phyloP scores from a whole-genome alignment of 116 monocot genomes.

The Zostera marina region DNA sequence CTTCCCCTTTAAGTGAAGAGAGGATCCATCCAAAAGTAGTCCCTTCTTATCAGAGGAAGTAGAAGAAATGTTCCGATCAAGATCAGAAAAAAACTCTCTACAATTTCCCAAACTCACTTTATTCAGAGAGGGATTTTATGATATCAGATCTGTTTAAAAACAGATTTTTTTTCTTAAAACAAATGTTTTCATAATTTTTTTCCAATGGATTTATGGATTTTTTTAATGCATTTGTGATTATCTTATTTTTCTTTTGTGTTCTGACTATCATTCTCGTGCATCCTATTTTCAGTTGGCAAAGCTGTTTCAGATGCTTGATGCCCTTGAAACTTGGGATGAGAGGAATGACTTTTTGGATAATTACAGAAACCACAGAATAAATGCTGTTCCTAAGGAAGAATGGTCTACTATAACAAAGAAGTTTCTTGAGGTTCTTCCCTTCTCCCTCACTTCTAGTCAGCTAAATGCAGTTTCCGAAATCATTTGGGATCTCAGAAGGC shows the following conservation, averaged over 20 bases:
- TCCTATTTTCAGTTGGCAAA: constrained; percentile 51
- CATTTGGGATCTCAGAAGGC: constrained; percentile 83
- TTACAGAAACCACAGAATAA: constrained; percentile 40
- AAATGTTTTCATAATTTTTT: too few species aligned
- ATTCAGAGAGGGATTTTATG: too few species aligned
- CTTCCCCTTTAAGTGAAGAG: too few species aligned
- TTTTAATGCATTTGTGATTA: background rate
- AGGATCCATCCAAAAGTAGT: too few species aligned
- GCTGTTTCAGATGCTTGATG: constrained; percentile 90
- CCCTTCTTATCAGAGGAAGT: too few species aligned
- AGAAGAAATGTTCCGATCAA: too few species aligned
- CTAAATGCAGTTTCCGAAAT: constrained; percentile 89
- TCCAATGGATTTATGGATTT: too few species aligned
- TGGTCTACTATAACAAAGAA: constrained; percentile 63
- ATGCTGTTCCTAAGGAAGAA: constrained; percentile 33
- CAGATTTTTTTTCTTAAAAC: too few species aligned
- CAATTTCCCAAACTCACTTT: too few species aligned
- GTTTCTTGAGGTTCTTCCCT: constrained; percentile 75
- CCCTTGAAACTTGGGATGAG: constrained; percentile 52
- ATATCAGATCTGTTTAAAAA: too few species aligned
- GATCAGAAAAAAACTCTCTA: too few species aligned
- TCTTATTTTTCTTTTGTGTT: background rate
- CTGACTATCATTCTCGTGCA: background rate
- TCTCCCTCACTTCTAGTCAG: constrained; percentile 81
- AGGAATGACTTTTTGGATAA: constrained; percentile 60